Evolutionary conservation across 2,329 filamentous ascomycete species (phyloP).

Genomic region (Metarhizium robertsii): DNA sequence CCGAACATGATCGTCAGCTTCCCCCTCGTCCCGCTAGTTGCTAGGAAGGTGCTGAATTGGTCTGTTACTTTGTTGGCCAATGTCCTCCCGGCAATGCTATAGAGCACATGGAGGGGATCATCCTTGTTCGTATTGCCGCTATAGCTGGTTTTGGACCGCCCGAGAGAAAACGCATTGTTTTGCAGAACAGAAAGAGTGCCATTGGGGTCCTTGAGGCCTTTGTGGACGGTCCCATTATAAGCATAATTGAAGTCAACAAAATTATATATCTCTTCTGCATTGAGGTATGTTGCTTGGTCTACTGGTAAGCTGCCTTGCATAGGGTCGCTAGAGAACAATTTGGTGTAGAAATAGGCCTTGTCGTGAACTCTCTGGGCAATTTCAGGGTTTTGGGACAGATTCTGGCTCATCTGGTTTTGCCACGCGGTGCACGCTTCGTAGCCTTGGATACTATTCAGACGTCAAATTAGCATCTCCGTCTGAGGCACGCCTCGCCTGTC

Average conservation of each 20-base stretch:
- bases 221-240: conserved; percentile 37
- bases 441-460: conserved; percentile 25
- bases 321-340: conserved; percentile 27
- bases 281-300: conserved; percentile 30
- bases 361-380: conserved; percentile 16
- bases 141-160: conserved; percentile 47
- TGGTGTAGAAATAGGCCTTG: conserved; percentile 31
- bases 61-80: conserved; percentile 35
- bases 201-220: conserved; percentile 25
- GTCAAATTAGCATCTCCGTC: conserved; percentile 2
- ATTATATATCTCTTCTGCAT: conserved; percentile 46
- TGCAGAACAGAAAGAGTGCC: conserved; percentile 36
- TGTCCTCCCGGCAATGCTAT: conserved; percentile 44
- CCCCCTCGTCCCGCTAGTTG: conserved; percentile 26
- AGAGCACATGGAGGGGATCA: conserved; percentile 25
- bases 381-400: conserved; percentile 15
- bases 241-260: conserved; percentile 43
- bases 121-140: conserved; percentile 35
- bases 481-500: background rate
- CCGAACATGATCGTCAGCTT: conserved; percentile 47
- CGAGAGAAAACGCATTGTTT: conserved; percentile 56
- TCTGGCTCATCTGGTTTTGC: conserved; percentile 18
- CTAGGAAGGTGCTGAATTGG: conserved; percentile 30
- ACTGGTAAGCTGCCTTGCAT: conserved; percentile 28
- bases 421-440: conserved; percentile 29